phyloP scores from a whole-genome alignment of 1,284 basidiomycete genomes.

The Lentinus polychrous region DNA sequence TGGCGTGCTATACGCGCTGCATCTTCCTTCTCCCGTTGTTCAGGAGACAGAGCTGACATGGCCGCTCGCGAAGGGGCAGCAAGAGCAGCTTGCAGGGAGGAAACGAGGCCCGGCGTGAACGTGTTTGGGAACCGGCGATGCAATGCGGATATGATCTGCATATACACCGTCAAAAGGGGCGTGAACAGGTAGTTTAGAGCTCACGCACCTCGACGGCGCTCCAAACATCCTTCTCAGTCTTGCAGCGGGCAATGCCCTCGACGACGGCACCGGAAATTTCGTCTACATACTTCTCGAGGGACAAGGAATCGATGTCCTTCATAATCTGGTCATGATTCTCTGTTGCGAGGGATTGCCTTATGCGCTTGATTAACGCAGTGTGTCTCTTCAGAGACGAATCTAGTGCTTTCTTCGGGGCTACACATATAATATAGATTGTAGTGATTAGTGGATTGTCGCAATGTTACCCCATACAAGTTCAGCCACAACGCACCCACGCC shows the following conservation, averaged over 20 bases:
- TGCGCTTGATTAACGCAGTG: constrained; percentile 87
- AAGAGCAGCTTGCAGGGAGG: constrained; percentile 61
- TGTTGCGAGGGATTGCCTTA: constrained; percentile 71
- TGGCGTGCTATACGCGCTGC: constrained; percentile 74
- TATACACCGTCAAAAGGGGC: constrained; percentile 7
- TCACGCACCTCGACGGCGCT: constrained; percentile 81
- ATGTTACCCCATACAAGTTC: neutral
- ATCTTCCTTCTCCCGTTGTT: constrained; percentile 95
- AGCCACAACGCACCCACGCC: constrained; percentile 35
- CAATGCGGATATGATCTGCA: constrained; percentile 71
- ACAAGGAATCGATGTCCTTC: constrained; percentile 86
- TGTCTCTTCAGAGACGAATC: constrained; percentile 94
- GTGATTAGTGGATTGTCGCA: neutral
- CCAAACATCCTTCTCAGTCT: constrained; percentile 85
- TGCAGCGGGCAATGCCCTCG: constrained; percentile 84
- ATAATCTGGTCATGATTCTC: constrained; percentile 82
- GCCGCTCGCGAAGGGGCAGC: constrained; percentile 54
- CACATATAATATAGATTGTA: neutral
- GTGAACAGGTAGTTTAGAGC: neutral
- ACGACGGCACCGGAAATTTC: constrained; percentile 85
- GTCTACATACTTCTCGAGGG: constrained; percentile 93
- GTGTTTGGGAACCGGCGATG: constrained; percentile 81
- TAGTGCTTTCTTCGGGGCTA: constrained; percentile 56
- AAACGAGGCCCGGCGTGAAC: constrained; percentile 72
- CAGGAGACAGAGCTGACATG: constrained; percentile 54